Percentiles rank a stretch among this genome's conserved stretches.
Conservation (phyloP, 176 grass and related monocot genomes). For the Guadua angustifolia region DNA sequence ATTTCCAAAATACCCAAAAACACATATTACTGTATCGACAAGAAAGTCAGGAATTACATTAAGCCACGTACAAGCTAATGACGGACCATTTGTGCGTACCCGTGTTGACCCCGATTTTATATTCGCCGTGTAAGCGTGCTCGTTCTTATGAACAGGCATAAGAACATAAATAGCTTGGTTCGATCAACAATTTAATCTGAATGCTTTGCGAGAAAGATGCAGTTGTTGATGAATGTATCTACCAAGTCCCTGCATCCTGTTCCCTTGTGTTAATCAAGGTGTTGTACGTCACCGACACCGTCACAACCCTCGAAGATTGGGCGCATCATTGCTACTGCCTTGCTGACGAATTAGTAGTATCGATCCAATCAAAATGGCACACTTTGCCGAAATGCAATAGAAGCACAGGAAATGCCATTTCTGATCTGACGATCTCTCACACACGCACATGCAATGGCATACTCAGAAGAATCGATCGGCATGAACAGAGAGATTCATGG, state of each 20-base stretch:
- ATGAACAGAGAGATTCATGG: neutral
- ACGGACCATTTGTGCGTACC: conserved; percentile 31
- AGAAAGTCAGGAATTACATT: too few relatives aligned
- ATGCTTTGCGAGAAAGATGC: neutral
- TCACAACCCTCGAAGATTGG: neutral
- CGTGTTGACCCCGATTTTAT: conserved; percentile 3
- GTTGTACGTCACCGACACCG: neutral
- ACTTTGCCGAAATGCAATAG: neutral
- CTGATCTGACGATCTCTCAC: neutral
- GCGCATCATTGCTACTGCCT: too few relatives aligned
- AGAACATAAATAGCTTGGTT: conserved; percentile 2
- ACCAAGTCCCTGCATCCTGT: neutral
- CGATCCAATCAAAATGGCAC: neutral
- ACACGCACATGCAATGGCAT: neutral
- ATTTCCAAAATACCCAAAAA: too few relatives aligned
- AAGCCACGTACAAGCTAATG: too few relatives aligned
- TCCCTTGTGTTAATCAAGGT: neutral
- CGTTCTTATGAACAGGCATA: conserved; percentile 23
- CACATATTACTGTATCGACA: too few relatives aligned
- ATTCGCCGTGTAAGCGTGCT: conserved; percentile 35
- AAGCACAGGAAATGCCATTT: neutral
- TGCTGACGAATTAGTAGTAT: neutral
- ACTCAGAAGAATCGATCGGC: neutral
- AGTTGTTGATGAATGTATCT: conserved; percentile 9
- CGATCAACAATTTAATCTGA: neutral